Evolutionary conservation across 2,329 filamentous ascomycete genomes (phyloP).

Genomic region (Colletotrichum euphorbiae): DNA sequence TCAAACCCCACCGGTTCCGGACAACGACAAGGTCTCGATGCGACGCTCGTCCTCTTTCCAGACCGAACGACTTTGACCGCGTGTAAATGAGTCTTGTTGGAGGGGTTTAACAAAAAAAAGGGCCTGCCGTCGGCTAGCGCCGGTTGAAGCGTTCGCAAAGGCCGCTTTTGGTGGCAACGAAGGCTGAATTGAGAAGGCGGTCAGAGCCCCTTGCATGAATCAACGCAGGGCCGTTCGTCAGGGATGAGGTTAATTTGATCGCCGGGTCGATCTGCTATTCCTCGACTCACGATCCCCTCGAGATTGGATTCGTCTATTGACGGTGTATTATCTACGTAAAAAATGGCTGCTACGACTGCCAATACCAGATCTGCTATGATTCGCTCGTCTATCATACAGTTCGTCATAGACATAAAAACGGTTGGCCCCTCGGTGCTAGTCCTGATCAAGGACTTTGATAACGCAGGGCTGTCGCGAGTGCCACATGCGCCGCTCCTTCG

Average conservation of each 20-base stretch:
- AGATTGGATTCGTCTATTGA: neutral
- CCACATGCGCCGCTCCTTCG: slow-evolving; percentile 73
- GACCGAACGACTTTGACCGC: slow-evolving; percentile 15
- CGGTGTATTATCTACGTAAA: slow-evolving; percentile 32
- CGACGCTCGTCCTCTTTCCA: slow-evolving; percentile 18
- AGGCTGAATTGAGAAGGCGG: slow-evolving; percentile 35
- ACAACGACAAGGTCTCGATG: slow-evolving; percentile 8
- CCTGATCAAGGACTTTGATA: slow-evolving; percentile 63
- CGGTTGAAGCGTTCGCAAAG: slow-evolving; percentile 21
- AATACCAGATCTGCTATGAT: slow-evolving; percentile 20
- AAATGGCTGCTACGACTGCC: slow-evolving; percentile 16
- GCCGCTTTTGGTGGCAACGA: slow-evolving; percentile 32
- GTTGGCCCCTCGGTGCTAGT: slow-evolving; percentile 26
- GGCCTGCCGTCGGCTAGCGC: slow-evolving; percentile 32
- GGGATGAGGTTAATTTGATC: slow-evolving; percentile 35
- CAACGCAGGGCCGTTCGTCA: slow-evolving; percentile 15
- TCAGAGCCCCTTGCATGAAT: slow-evolving; percentile 32
- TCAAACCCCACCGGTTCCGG: neutral
- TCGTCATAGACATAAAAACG: slow-evolving; percentile 23
- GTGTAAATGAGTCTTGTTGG: slow-evolving; percentile 24
- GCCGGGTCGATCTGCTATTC: slow-evolving; percentile 17
- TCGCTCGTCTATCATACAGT: slow-evolving; percentile 17
- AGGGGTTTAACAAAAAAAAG: slow-evolving; percentile 19
- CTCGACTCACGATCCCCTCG: neutral
- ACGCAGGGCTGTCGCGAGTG: slow-evolving; percentile 69